Base-by-base conservation (phyloP, 306 rosid genomes). In the Lupinus albus region DNA sequence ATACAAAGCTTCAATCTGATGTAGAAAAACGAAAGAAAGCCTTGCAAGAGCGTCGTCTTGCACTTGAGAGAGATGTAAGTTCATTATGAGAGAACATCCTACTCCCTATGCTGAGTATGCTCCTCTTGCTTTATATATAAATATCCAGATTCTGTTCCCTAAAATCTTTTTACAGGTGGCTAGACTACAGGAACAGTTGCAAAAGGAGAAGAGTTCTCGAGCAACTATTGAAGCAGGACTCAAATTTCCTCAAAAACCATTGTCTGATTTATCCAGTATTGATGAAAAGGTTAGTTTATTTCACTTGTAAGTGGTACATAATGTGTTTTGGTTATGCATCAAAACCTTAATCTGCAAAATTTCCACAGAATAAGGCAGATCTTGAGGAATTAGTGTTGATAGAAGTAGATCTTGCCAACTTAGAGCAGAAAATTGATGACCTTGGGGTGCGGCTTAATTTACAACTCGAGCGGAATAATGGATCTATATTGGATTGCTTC, bases 1-100 rank as follows among this genome's bases (percentile, higher is more conserved):
- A 86, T 77, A 81, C 48, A 55, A 75, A 71, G 78, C 72, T 90
- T 73, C 89, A 76, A 71, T 61, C 78, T 8, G 64, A 78, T 71
- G 73, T 81, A 62, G 87, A 85, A 64, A 80, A 59, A 38, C 75
- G 73, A 72, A 90, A 86, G 92, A 72, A 63, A 62, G 79, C 61
- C 71, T 64, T 90, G 81, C 81, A 47, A 17, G 92, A 82, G 76
- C 97, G 80, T 75, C 97, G 84, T 46, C 73, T 72, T 50, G 85
- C 85, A 72, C 99, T 94, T 11, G 86, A 85, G 84, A 89, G 85
- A 79, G 97, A 90, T 64, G 99, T 94, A 84, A 36, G 64, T 78
- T 59, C 73, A 66, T 65, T 51, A 51, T 41, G 48, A 61, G 53
- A 75, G 62, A 70, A 55, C n/a, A 54, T 68, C 54, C 8, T 25